Conservation (phyloP, 1,139 yeast genomes). For the Magnusiomyces starmeri region DNA sequence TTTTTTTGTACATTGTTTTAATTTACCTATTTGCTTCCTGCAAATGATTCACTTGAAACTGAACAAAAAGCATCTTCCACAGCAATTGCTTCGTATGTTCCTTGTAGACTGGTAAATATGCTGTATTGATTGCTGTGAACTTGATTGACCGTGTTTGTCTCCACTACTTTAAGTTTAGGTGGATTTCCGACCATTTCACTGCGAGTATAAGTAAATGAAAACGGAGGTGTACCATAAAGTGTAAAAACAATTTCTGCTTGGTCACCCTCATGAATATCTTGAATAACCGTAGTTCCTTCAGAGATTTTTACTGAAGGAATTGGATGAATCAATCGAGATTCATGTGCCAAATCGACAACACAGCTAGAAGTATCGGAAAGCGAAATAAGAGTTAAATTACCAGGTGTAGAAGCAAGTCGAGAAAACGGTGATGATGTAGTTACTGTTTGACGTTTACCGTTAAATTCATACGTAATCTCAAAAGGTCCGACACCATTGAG, state of each 20-base stretch:
- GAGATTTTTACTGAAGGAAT: constrained; percentile 88
- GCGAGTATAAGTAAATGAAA: constrained; percentile 49
- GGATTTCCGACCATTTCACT: constrained; percentile 37
- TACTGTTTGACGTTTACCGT: constrained; percentile 53
- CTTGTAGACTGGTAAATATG: constrained; percentile 76
- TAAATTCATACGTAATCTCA: constrained; percentile 64
- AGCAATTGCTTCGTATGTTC: constrained; percentile 87
- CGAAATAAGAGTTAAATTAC: constrained; percentile 59
- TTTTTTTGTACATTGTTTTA: neutral
- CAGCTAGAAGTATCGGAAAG: constrained; percentile 78
- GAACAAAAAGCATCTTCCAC: constrained; percentile 76
- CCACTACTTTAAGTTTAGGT: constrained; percentile 50
- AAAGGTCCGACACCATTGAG: constrained; percentile 79
- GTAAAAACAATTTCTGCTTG: constrained; percentile 43
- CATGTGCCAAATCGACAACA: constrained; percentile 46
- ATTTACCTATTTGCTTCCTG: neutral
- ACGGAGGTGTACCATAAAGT: constrained; percentile 46
- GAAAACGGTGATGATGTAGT: constrained; percentile 51
- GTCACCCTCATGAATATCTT: constrained; percentile 82
- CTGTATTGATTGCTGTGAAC: constrained; percentile 63
- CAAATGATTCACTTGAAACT: constrained; percentile 25
- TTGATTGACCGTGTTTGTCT: constrained; percentile 65
- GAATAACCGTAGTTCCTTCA: constrained; percentile 66
- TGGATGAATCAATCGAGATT: constrained; percentile 48
- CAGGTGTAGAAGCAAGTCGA: constrained; percentile 77